A percentile compares a stretch with the other conserved stretches of the same genome.
phyloP scores from a whole-genome alignment of 163 green algal genomes.

The Scenedesmus sp. region DNA sequence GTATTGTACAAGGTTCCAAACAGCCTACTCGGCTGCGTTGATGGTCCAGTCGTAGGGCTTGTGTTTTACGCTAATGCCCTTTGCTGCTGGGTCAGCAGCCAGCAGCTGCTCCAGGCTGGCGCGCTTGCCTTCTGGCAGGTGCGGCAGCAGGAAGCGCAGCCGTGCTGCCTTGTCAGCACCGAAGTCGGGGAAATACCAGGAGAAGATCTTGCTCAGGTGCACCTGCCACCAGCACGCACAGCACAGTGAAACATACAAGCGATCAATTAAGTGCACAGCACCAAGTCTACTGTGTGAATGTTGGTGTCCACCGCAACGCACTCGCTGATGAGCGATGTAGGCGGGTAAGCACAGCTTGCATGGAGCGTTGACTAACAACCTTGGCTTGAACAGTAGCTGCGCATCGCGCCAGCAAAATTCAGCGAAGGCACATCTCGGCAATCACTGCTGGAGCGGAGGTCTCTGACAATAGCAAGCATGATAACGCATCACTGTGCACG shows the following conservation, averaged over 20 bases:
- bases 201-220: constrained; percentile 91
- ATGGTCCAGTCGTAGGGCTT: constrained; percentile 48
- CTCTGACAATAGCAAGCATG: too few relatives aligned
- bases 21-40: constrained; percentile 25
- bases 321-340: too few relatives aligned
- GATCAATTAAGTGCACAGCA: not conserved
- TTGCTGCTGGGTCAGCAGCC: constrained; percentile 33
- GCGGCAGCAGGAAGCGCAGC: constrained; percentile 63
- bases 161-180: constrained; percentile 64
- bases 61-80: not conserved
- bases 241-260: not conserved
- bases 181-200: constrained; percentile 86
- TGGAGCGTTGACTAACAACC: too few relatives aligned
- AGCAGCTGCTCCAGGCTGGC: constrained; percentile 38
- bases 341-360: too few relatives aligned
- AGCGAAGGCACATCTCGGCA: too few relatives aligned
- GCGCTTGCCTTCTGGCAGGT: not conserved
- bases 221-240: constrained; percentile 52
- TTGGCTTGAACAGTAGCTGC: too few relatives aligned
- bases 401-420: too few relatives aligned
- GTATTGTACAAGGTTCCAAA: not conserved
- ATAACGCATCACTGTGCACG: too few relatives aligned
- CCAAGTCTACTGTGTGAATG: not conserved
- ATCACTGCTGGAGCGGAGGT: too few relatives aligned
- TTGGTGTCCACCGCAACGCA: too few relatives aligned